Evolutionary conservation across 495 filamentous ascomycete species (phyloP).

Genomic region (Schizothecium vesticola): DNA sequence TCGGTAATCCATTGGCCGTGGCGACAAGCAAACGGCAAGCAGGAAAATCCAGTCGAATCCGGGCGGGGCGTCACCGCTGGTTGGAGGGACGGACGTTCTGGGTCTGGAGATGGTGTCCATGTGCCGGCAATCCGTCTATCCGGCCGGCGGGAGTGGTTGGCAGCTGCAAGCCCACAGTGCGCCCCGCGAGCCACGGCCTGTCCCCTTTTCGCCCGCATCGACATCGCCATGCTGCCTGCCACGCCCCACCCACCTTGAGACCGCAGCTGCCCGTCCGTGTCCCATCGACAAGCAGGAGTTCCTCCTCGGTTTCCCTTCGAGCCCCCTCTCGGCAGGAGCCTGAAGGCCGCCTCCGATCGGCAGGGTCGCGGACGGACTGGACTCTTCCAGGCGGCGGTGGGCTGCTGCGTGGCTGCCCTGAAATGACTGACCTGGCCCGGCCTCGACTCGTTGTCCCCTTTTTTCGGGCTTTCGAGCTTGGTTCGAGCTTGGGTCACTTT

Average conservation of each 20-base stretch:
- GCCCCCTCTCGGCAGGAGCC: background rate
- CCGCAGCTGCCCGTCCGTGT: background rate
- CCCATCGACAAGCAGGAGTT: background rate
- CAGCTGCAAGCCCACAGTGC: slow-evolving; percentile 4
- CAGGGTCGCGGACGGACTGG: background rate
- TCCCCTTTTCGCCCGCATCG: background rate
- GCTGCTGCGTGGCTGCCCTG: background rate
- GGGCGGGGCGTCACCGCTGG: background rate
- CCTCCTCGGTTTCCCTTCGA: background rate
- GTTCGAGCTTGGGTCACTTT: no score
- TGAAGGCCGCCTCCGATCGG: slow-evolving; percentile 1
- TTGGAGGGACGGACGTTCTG: background rate
- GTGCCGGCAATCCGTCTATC: background rate
- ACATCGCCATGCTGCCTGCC: background rate
- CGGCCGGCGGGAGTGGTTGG: background rate
- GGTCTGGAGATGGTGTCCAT: background rate
- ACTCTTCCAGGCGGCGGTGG: background rate
- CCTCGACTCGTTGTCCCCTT: background rate
- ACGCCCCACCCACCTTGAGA: background rate
- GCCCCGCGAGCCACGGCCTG: background rate
- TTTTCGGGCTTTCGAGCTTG: background rate
- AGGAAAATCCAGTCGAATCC: background rate
- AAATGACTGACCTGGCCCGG: background rate
- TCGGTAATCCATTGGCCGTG: background rate
- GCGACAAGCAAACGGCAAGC: background rate